Base-by-base conservation (phyloP, 164 flowering plant genomes). In the Vitis cinerea region DNA sequence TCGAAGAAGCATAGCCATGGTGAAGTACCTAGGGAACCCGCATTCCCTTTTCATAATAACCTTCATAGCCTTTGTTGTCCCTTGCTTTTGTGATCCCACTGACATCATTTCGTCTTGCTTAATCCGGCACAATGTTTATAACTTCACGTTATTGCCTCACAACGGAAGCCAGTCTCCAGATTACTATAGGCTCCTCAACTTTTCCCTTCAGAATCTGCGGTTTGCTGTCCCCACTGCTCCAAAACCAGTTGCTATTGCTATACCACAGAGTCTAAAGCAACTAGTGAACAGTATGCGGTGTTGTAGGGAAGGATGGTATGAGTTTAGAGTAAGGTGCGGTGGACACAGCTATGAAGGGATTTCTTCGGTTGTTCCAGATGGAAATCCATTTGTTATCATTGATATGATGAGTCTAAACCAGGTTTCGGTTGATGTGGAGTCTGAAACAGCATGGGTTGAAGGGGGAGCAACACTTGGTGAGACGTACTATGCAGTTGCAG, bases 391-490 rank as follows among this genome's bases (percentile, higher is more conserved):
- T 44, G 78, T 79, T 11, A 70, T 84, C 57, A 71, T 87, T 44
- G 90, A 87, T 62, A 64, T 87, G 76, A 79, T 79, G 77, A 82
- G 80, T 59, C 57, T 83, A 15, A 73, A 77, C 73, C 52, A 52
- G 3, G 78, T 87, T 23, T 11, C 47, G 3, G 81, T 85, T 8
- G 87, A 87, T 23, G 0, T 82, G 59, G 72, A 70, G 10, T 55
- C 73, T 1, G 77, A 82, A 12, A 65, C 78, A 0, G 90, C 90
- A 1, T 85, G 87, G 87, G 86, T 84, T 0, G 81, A 78, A 71
- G 83, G 80, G 0, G 90, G 90, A 9, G 90, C 90, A 12, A 87
- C 87, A 0, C 81, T 87, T 4, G 90, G 90, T 0, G 81, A 85
- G 71, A 64, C 75, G 0, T 87, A 87, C 67, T 60, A 76, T 23